A percentile compares a stretch with the other conserved stretches of the same genome.
These are phyloP conservation scores for Plasmodium adleri DNA, from an alignment of 169 alveolate species.

Conservation along the genomic window DNA sequence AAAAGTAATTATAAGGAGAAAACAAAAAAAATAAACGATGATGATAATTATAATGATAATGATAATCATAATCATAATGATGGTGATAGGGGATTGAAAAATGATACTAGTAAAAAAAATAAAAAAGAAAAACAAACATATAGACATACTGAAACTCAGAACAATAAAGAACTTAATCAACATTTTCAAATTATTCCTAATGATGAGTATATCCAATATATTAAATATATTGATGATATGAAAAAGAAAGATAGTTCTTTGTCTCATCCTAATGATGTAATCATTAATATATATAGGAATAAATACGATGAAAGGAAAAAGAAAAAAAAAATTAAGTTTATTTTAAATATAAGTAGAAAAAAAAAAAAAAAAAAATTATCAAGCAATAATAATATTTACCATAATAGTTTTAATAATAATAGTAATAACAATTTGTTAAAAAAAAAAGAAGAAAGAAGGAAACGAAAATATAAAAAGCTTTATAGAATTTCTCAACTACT, in stretches of 20 bases:
- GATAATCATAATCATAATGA: too few relatives aligned
- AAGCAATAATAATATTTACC: neutral
- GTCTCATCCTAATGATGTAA: constrained; percentile 28
- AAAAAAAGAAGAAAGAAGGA: constrained; percentile 7
- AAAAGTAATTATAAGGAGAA: too few relatives aligned
- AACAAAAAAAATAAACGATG: too few relatives aligned
- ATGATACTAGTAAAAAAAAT: too few relatives aligned
- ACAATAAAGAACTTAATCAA: too few relatives aligned
- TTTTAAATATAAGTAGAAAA: neutral
- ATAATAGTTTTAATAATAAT: neutral
- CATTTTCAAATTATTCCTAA: neutral
- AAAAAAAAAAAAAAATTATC: neutral
- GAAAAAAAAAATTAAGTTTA: neutral
- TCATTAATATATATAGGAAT: constrained; percentile 29
- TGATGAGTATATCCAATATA: neutral
- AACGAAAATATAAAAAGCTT: neutral
- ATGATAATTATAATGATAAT: too few relatives aligned
- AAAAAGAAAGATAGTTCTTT: neutral
- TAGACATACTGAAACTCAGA: neutral
- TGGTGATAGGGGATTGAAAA: too few relatives aligned
- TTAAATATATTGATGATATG: neutral
- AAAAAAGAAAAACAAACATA: constrained; percentile 5
- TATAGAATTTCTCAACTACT: constrained; percentile 1
- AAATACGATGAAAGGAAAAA: constrained; percentile 23
- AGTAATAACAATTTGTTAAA: neutral